phyloP scores from a whole-genome alignment of 169 alveolate genomes.

The Eimeria acervulina region DNA sequence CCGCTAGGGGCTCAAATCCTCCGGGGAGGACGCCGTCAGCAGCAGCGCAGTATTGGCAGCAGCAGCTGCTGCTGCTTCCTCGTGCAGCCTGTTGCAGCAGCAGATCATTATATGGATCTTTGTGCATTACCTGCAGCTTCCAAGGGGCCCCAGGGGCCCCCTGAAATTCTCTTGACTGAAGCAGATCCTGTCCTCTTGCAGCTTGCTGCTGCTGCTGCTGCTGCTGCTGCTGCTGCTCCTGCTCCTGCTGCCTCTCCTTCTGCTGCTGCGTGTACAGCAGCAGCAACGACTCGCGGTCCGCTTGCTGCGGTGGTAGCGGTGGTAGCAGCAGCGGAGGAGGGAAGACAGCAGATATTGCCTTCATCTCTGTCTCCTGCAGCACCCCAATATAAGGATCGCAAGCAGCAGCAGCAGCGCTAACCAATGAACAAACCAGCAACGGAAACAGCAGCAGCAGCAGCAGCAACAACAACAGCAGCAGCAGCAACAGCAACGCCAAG shows the following conservation, averaged over 20 bases:
- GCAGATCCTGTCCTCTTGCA: neutral
- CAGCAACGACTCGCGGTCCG: slow-evolving; percentile 34
- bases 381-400: neutral
- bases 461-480: neutral
- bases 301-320: slow-evolving; percentile 54
- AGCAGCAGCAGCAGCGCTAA: slow-evolving; percentile 23
- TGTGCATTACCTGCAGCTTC: neutral
- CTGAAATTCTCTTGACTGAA: neutral
- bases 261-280: neutral
- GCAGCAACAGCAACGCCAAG: too few relatives aligned
- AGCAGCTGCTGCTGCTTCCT: slow-evolving; percentile 10
- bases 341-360: neutral
- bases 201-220: too few relatives aligned
- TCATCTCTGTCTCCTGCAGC: neutral
- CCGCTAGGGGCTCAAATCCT: slow-evolving; percentile 9
- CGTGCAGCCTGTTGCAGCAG: neutral
- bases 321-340: slow-evolving; percentile 69
- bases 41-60: slow-evolving; percentile 40
- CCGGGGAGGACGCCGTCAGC: slow-evolving; percentile 23
- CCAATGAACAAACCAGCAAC: neutral
- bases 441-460: slow-evolving; percentile 6
- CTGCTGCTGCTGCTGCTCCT: too few relatives aligned
- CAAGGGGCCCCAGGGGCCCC: neutral
- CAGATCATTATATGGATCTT: neutral
- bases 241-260: too few relatives aligned